Evolutionary conservation across 108 stramenopile genomes (phyloP).

Genomic region (Aurantiochytrium sp.): DNA sequence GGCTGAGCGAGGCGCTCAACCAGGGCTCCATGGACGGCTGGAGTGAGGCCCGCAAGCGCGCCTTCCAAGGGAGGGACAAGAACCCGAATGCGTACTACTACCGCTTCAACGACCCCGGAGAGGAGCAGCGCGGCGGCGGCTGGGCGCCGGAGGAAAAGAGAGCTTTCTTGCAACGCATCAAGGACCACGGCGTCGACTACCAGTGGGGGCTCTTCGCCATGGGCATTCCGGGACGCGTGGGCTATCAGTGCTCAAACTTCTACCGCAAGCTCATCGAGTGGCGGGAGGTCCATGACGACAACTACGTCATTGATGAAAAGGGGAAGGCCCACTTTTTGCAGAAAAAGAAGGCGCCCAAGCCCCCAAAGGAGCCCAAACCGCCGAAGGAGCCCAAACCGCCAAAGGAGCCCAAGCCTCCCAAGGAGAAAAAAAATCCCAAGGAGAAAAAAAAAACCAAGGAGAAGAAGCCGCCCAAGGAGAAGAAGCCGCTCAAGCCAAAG

Average conservation of each 20-base stretch:
- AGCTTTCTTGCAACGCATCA: not conserved
- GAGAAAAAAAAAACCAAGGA: not conserved
- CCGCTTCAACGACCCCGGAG: not conserved
- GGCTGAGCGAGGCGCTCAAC: not conserved
- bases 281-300: not conserved
- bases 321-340: not conserved
- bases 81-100: conserved; percentile 1
- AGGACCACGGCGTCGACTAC: not conserved
- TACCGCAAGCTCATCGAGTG: not conserved
- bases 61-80: not conserved
- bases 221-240: not conserved
- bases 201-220: not conserved
- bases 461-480: not conserved
- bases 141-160: not conserved
- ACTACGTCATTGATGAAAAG: not conserved
- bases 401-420: not conserved
- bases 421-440: not conserved
- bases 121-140: not conserved
- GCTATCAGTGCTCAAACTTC: not conserved
- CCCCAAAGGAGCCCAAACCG: not conserved
- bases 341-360: not conserved
- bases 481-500: not conserved
- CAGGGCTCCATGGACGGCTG: not conserved
- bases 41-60: not conserved
- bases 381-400: not conserved